A percentile compares a stretch with the other conserved stretches of the same genome.
Evolutionary conservation across 371 early-diverging fungal species (phyloP).

Genomic region (Spraguea lophii): DNA sequence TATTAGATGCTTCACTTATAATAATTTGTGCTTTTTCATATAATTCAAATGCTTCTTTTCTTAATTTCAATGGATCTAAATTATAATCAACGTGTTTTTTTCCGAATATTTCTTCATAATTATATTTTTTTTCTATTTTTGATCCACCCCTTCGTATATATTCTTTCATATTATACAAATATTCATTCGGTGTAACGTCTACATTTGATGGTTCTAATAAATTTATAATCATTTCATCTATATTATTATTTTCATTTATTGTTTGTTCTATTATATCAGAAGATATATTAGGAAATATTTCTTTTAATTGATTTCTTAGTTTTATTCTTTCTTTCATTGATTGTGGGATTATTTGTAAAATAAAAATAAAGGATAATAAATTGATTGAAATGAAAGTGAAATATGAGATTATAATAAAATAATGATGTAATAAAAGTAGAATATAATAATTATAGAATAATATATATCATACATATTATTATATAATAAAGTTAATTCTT

Average conservation of each 20-base stretch:
- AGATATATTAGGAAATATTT: conserved; percentile 9
- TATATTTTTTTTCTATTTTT: not conserved
- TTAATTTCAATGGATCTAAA: not conserved
- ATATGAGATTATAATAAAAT: no score
- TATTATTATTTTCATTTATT: not conserved
- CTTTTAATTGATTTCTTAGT: no score
- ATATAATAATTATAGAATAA: no score
- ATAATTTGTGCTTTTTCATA: not conserved
- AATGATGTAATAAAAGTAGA: no score
- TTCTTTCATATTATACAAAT: not conserved
- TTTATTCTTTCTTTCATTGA: no score
- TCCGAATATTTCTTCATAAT: not conserved
- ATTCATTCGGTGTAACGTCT: not conserved
- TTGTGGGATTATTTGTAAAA: no score
- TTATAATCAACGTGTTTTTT: not conserved
- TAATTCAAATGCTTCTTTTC: not conserved
- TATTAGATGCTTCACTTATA: not conserved
- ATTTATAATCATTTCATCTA: not conserved
- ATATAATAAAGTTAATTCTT: no score
- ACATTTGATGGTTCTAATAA: not conserved
- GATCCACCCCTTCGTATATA: no score
- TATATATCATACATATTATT: no score
- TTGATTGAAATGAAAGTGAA: no score
- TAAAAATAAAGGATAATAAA: no score
- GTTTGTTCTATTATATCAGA: not conserved